These are phyloP conservation scores for Craspedostauros australis DNA, from an alignment of 108 stramenopile species.

Conservation along the genomic window DNA sequence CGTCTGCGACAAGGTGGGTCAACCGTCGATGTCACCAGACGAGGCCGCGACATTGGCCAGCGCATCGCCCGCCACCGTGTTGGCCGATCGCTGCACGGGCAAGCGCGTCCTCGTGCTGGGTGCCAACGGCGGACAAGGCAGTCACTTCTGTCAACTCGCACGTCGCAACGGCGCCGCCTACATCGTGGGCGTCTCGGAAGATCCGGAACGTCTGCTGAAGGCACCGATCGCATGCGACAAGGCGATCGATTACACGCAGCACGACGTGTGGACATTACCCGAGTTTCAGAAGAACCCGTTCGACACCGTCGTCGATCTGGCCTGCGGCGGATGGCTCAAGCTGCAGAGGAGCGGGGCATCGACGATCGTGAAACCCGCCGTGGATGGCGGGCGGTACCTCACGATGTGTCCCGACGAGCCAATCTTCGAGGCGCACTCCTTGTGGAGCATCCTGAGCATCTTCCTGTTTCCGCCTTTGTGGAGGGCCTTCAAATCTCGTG, in stretches of 20 bases:
- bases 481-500: slow-evolving; percentile 31
- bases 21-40: too few relatives aligned
- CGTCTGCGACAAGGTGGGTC: slow-evolving; percentile 44
- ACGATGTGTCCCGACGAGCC: slow-evolving; percentile 46
- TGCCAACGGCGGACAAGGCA: slow-evolving; percentile 58
- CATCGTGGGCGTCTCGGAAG: slow-evolving; percentile 36
- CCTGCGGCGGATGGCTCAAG: slow-evolving; percentile 46
- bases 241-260: slow-evolving; percentile 45
- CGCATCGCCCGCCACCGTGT: slow-evolving; percentile 29
- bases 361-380: slow-evolving; percentile 44
- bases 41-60: slow-evolving; percentile 50
- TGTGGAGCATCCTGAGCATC: slow-evolving; percentile 25
- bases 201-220: slow-evolving; percentile 28
- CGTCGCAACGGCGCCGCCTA: slow-evolving; percentile 32
- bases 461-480: slow-evolving; percentile 53
- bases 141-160: slow-evolving; percentile 40
- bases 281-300: slow-evolving; percentile 50
- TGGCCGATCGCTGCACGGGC: slow-evolving; percentile 38
- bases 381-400: slow-evolving; percentile 43
- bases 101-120: slow-evolving; percentile 57
- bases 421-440: slow-evolving; percentile 29
- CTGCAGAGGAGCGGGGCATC: slow-evolving; percentile 4
- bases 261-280: slow-evolving; percentile 25
- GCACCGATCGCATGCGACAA: slow-evolving; percentile 39
- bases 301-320: slow-evolving; percentile 61